Evolutionary conservation across 805 yeast species (phyloP), one percentile per base, ranked within the genome.

Genomic region (Yarrowia hollandica): DNA sequence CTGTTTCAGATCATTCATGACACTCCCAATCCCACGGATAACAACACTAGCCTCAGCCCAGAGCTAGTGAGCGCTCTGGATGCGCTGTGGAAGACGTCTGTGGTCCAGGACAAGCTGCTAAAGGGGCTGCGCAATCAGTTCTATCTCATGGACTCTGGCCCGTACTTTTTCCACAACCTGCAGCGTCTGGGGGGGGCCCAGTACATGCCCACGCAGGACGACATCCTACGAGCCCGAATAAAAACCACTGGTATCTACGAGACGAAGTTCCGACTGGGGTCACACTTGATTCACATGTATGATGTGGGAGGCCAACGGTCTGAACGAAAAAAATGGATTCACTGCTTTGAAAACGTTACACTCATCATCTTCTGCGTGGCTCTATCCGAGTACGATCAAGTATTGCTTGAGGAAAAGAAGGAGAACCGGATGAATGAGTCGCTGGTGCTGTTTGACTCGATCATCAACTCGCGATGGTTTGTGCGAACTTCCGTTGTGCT

Each of bases 281-380:
- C 82, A 23, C 69, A 84, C 37, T 79, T 79, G 65, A 74, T 85
- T 52, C 88, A 83, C 66, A 76, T 86, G 65, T 83, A 77, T 68
- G 97, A 91, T 71, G 97, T 91, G 48, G 97, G 97, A 63, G 97
- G 97, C 1, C 99, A 94, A 72, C 78, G 99, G 66, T 84, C 95
- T 3, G 99, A 94, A 75, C 83, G 99, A 58, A 88, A 88, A 68
- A 92, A 94, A 72, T 94, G 99, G 99, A 90, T 94, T 62, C 95
- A 94, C 72, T 89, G 96, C 69, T 94, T 94, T 67, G 96, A 90
- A 71, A 90, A 90, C 66, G 97, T 91, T 30, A 87, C 96, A 0
- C 77, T 88, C 46, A 86, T 91, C 54, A 88, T 91, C 61, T 91
- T 90, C 69, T 90, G 97, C 71, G 96, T 90, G 19, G 90, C 97